Base-by-base conservation (phyloP, 257 asterid genomes). In the Solanum tarapatanum region DNA sequence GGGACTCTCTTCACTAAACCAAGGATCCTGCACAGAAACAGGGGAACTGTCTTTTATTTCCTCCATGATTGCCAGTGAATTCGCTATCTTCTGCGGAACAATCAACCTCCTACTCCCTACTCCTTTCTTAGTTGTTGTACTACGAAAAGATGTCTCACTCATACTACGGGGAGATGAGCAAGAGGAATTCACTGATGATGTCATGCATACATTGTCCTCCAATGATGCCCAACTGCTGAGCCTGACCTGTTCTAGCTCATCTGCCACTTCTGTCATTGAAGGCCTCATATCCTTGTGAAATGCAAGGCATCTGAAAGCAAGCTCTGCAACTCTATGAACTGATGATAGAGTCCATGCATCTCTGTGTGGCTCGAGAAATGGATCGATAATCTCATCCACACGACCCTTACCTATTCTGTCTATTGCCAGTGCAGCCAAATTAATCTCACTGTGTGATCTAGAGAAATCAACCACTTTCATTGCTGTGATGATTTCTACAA, bases 331-430 rank as follows among this genome's bases (percentile, higher is more conserved):
- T 87, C 91, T 92, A 90, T 94, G 96, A 51, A 96, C 85, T 2
- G 99, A 95, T 9, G 98, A 91, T 3, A 95, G 91, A 2, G 99
- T 95, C 99, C 99, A 96, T 7, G 99, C 98, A 77, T 96, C 99
- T 87, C 97, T 91, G 74, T 95, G 89, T 36, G 98, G 98, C 89
- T 94, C 98, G 1, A 95, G 92, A 51, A 87, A 93, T 12, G 93
- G 95, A 86, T 95, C 99, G 26, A 96, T 87, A 48, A 96, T 96
- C 90, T 96, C 99, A 74, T 96, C 99, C 4, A 96, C 87, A 4
- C 88, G 92, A n/a, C 96, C 99, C 86, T 92, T 95, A 23, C 98
- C 98, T 1, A 96, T 96, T 91, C 95, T 90, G 66, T 95, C 98
- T 3, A 92, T 89, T 7, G 99, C 99, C 1, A 96, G 93, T 3